Evolutionary conservation across 1,284 basidiomycete species (phyloP).

Genomic region (Microbotryum violaceum): DNA sequence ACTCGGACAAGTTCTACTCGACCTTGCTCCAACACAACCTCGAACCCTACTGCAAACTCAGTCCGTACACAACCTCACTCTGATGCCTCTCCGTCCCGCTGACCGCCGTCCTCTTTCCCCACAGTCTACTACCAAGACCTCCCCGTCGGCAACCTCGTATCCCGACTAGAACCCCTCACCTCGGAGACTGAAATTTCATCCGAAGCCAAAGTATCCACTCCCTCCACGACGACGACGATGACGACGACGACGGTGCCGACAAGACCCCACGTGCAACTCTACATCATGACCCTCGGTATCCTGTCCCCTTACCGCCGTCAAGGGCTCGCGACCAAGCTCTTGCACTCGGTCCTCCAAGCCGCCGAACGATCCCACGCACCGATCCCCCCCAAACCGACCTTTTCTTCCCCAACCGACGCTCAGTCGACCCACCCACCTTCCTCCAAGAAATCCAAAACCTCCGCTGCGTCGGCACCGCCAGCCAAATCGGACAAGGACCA

Average conservation of each 20-base stretch:
- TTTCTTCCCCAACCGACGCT: not conserved
- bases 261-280: constrained; percentile 34
- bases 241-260: not conserved
- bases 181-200: constrained; percentile 13
- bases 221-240: not conserved
- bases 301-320: constrained; percentile 43
- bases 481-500: constrained; percentile 2
- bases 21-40: constrained; percentile 18
- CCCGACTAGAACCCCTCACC: constrained; percentile 36
- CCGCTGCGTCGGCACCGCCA: constrained; percentile 18
- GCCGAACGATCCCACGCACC: constrained; percentile 36
- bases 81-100: not conserved
- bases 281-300: constrained; percentile 44
- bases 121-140: constrained; percentile 43
- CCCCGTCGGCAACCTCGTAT: constrained; percentile 41
- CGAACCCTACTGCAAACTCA: constrained; percentile 33
- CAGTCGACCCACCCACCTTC: constrained; percentile 6
- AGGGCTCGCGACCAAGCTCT: constrained; percentile 40
- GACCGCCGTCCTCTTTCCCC: not conserved
- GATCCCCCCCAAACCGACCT: not conserved
- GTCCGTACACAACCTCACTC: not conserved
- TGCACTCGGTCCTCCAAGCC: constrained; percentile 38
- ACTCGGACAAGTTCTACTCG: constrained; percentile 33
- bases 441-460: constrained; percentile 17
- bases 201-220: not conserved